Percentiles rank a stretch among this genome's conserved stretches.
These are phyloP conservation scores for Chlamydomonas incerta DNA, from an alignment of 139 green algal species.

Conservation along the genomic window DNA sequence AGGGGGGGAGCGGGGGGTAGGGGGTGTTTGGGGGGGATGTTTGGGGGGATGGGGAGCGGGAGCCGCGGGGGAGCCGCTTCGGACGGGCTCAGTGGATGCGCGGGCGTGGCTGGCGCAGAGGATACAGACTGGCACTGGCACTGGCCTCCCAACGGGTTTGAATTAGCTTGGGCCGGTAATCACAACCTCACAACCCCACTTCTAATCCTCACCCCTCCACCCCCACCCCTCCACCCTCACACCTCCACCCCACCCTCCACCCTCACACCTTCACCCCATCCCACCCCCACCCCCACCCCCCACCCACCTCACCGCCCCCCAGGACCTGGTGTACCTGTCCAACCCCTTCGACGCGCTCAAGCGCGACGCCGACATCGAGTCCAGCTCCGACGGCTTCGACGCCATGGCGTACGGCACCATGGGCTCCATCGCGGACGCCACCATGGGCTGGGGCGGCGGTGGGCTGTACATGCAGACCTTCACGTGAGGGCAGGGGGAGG, in stretches of 20 bases:
- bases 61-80: background rate
- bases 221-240: too few relatives aligned
- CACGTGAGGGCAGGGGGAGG: slow-evolving; percentile 41
- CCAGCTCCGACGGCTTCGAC: slow-evolving; percentile 61
- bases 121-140: too few relatives aligned
- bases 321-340: slow-evolving; percentile 63
- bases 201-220: too few relatives aligned
- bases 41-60: background rate
- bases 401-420: slow-evolving; percentile 55
- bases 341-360: slow-evolving; percentile 42
- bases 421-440: slow-evolving; percentile 47
- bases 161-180: too few relatives aligned
- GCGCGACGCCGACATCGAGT: slow-evolving; percentile 65
- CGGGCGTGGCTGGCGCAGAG: too few relatives aligned
- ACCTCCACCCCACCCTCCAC: background rate
- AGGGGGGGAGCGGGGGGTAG: background rate
- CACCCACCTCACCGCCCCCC: background rate
- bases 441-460: slow-evolving; percentile 69
- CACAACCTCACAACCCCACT: too few relatives aligned
- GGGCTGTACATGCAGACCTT: slow-evolving; percentile 64
- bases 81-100: background rate
- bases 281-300: background rate
- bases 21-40: background rate
- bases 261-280: background rate
- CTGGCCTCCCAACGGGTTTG: too few relatives aligned